Conservation (phyloP, 176 grass and related monocot species). For the Oryza meyeriana region DNA sequence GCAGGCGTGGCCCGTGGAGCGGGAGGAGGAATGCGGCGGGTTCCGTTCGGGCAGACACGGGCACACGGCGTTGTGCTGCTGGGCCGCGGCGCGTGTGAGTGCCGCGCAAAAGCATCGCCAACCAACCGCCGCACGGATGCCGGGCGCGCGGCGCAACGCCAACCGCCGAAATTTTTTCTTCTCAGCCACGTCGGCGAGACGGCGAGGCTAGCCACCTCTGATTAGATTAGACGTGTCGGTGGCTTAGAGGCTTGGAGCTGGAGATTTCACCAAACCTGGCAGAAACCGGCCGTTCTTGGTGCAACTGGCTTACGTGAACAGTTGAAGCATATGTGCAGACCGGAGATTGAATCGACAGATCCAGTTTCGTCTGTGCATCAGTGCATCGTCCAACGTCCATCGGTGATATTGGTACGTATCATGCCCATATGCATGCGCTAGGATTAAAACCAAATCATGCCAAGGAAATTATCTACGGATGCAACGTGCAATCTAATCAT, state of each 20-base stretch:
- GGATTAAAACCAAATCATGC: constrained; percentile 15
- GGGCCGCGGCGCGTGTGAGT: too few species aligned
- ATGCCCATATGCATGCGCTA: background rate
- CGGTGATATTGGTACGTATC: background rate
- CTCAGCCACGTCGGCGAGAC: background rate
- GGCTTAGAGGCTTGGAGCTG: background rate
- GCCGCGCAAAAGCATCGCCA: too few species aligned
- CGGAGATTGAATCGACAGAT: background rate
- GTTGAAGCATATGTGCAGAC: background rate
- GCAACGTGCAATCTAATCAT: constrained; percentile 5
- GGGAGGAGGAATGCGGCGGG: too few species aligned
- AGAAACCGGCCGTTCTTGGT: background rate
- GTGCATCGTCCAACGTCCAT: too few species aligned
- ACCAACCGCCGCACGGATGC: too few species aligned
- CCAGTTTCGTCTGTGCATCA: background rate
- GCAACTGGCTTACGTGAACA: background rate
- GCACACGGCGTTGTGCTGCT: too few species aligned
- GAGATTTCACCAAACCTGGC: background rate
- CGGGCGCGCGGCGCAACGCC: too few species aligned
- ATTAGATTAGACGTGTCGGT: too few species aligned
- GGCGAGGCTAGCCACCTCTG: too few species aligned
- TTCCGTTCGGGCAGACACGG: too few species aligned
- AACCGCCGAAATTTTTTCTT: background rate
- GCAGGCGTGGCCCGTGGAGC: too few species aligned
- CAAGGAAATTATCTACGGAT: background rate